Evolutionary conservation across 805 yeast genomes (phyloP), one percentile per base, ranked within the genome.

Genomic region (Ogataea ganodermae): DNA sequence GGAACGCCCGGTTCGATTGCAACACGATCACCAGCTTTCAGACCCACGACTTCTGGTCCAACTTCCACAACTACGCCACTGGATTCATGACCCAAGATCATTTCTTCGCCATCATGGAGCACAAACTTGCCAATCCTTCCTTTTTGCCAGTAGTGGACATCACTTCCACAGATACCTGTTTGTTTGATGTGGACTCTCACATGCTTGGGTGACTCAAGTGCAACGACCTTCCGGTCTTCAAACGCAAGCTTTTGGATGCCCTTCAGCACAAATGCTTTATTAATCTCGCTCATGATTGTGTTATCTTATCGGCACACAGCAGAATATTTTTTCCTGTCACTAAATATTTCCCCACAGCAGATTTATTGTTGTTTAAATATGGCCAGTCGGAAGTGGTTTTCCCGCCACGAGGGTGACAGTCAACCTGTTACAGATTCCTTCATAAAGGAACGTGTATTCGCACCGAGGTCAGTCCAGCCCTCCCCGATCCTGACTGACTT

Each of bases 1-100:
- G 96, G 96, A 48, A 86, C 73, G 57, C 96, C 96, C 2, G 96
- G 96, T 64, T 89, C 96, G 59, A 90, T 79, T 10, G 96, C 95
- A 30, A 89, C 96, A 51, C 78, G 75, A 65, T 89, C 96, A 42
- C 96, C 96, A 16, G 82, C 81, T 60, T 84, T 79, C 48, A 89
- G 73, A 10, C 73, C 63, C 2, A 77, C 78, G 35, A 89, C 96
- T 1, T 63, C 75, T 2, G 72, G 45, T 12, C 96, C 96, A 35
- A 84, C 77, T 58, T 84, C 84, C 24, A 76, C 81, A 35, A 89
- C 83, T 26, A 80, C 70, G 44, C 96, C 96, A 6, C 90, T 70
- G 13, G 91, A 83, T 62, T 89, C 96, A 62, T 89, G 97, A 37
- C 96, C 97, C 54, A 89, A 70, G 26, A 89, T 87, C 92, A 89